Percentiles rank a stretch among this genome's conserved stretches.
Conservation (phyloP, 768 basidiomycete genomes). For the Tricholoma saponaceum region DNA sequence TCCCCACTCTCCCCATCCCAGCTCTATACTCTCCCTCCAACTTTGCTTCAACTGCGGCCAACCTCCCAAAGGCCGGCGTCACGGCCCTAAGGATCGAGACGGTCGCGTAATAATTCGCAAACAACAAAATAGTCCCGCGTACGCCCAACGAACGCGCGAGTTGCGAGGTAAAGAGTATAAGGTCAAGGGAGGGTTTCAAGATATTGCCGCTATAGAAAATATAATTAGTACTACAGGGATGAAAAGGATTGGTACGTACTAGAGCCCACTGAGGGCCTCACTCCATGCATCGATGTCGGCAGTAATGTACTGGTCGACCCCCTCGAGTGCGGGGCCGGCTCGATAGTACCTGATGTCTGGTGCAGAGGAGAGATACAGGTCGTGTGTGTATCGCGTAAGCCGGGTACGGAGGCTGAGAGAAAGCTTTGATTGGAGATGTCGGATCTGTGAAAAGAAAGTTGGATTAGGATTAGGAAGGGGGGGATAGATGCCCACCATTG, state of each 20-base stretch:
- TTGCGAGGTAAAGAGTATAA: constrained; percentile 90
- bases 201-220: constrained; percentile 69
- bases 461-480: too few species aligned
- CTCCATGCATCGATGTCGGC: constrained; percentile 90
- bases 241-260: constrained; percentile 51
- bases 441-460: constrained; percentile 50
- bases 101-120: constrained; percentile 84
- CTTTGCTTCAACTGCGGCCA: constrained; percentile 84
- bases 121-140: constrained; percentile 77
- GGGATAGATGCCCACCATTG: constrained; percentile 57
- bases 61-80: constrained; percentile 88
- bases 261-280: constrained; percentile 79
- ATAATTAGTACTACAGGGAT: background rate
- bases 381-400: constrained; percentile 86
- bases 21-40: constrained; percentile 90
- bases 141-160: constrained; percentile 82
- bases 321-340: constrained; percentile 49
- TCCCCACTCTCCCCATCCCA: constrained; percentile 79
- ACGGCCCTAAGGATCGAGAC: constrained; percentile 77
- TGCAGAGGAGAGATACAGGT: constrained; percentile 79
- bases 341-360: constrained; percentile 73
- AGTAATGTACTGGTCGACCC: constrained; percentile 90
- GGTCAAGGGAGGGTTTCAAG: constrained; percentile 87
- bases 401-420: constrained; percentile 80
- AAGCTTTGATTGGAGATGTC: constrained; percentile 83